Evolutionary conservation across 352 stramenopile genomes (phyloP).

Genomic region (Albugo candida): DNA sequence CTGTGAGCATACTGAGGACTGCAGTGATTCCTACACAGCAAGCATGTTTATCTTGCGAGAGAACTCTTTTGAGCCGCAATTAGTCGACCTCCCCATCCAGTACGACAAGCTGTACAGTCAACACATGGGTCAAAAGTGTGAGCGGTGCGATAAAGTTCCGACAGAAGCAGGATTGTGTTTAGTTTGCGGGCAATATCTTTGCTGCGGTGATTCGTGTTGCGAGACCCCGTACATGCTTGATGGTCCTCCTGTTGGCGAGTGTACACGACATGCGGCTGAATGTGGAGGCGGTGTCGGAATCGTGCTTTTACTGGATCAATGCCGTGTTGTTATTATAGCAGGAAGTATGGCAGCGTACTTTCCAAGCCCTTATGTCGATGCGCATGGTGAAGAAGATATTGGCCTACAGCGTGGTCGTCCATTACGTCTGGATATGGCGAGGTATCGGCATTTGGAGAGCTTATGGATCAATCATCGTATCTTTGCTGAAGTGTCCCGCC

Average conservation of each 20-base stretch:
- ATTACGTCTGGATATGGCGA: constrained; percentile 47
- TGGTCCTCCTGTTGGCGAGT: constrained; percentile 61
- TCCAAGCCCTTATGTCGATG: constrained; percentile 67
- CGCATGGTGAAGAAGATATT: constrained; percentile 70
- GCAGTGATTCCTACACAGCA: constrained; percentile 66
- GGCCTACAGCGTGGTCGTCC: constrained; percentile 58
- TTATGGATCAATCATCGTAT: constrained; percentile 72
- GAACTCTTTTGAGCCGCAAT: constrained; percentile 20
- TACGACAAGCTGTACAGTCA: constrained; percentile 75
- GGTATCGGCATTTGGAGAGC: constrained; percentile 56
- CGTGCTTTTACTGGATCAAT: constrained; percentile 69
- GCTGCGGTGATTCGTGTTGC: constrained; percentile 70
- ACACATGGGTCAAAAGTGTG: constrained; percentile 45
- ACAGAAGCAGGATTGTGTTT: constrained; percentile 61
- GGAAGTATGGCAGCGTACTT: constrained; percentile 77
- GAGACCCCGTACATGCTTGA: constrained; percentile 55
- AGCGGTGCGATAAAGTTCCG: constrained; percentile 38
- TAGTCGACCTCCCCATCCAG: constrained; percentile 66
- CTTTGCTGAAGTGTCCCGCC: constrained; percentile 67
- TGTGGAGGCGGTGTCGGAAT: constrained; percentile 72
- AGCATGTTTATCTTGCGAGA: constrained; percentile 81
- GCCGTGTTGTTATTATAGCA: constrained; percentile 58
- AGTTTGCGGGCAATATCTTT: constrained; percentile 69
- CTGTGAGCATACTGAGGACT: constrained; percentile 72
- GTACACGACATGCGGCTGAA: constrained; percentile 63